Evolutionary conservation across 176 grass and related monocot genomes (phyloP).

Genomic region (Phragmites australis): DNA sequence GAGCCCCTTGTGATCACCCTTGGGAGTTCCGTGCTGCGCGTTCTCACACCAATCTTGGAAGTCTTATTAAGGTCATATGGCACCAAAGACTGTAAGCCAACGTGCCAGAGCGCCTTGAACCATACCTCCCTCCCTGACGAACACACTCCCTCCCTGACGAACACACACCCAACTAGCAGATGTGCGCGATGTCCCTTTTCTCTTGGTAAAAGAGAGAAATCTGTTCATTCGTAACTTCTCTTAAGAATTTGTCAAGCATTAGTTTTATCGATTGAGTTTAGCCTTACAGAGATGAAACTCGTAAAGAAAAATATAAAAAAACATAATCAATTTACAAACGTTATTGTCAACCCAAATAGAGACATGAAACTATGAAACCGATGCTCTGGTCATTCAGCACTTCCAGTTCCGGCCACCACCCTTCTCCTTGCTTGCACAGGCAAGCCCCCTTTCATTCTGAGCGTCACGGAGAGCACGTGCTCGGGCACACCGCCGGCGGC

Average conservation of each 20-base stretch:
- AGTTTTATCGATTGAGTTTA: neutral
- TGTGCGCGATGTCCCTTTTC: too few species aligned
- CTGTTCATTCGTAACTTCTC: too few species aligned
- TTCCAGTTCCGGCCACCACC: neutral
- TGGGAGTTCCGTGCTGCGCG: too few species aligned
- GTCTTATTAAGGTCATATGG: too few species aligned
- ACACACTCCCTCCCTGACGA: too few species aligned
- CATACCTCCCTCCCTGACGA: too few species aligned
- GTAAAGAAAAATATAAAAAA: neutral
- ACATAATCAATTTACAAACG: neutral
- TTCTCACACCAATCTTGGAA: too few species aligned
- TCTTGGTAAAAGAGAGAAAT: too few species aligned
- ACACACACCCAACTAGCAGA: too few species aligned
- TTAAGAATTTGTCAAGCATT: neutral
- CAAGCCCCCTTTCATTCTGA: slow-evolving; percentile 38
- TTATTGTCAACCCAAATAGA: neutral
- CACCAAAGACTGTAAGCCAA: too few species aligned
- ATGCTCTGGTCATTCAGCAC: neutral
- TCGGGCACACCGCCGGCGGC: neutral
- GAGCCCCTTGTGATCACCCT: too few species aligned
- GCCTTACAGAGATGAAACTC: neutral
- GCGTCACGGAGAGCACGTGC: slow-evolving; percentile 18
- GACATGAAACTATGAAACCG: neutral
- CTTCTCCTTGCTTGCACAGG: slow-evolving; percentile 11
- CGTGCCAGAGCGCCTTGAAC: too few species aligned